Conservation (phyloP, 176 grass and related monocot genomes). For the Bromus sterilis region DNA sequence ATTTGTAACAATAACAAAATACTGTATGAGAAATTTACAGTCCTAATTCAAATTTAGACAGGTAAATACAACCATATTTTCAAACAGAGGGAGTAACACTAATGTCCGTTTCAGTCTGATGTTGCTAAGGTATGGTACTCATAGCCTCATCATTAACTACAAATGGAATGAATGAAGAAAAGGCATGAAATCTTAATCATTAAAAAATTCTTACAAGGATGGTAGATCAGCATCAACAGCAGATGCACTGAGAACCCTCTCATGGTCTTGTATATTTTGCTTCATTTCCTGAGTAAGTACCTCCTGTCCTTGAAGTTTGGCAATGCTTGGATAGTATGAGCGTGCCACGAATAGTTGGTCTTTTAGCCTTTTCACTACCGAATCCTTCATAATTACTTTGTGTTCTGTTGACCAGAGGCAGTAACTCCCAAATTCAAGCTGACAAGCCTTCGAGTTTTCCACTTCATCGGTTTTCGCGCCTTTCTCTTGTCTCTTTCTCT, state of each 20-base stretch:
- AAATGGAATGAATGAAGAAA: background rate
- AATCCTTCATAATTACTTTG: conserved; percentile 69
- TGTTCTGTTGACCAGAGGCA: conserved; percentile 88
- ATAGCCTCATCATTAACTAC: background rate
- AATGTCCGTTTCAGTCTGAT: background rate
- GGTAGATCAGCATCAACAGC: conserved; percentile 83
- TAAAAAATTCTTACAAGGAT: conserved; percentile 53
- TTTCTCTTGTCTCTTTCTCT: conserved; percentile 23
- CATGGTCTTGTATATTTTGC: conserved; percentile 76
- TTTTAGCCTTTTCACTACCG: conserved; percentile 51
- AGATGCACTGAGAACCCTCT: conserved; percentile 58
- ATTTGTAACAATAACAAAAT: background rate
- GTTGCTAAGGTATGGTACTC: background rate
- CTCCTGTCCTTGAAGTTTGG: conserved; percentile 57
- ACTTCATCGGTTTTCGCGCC: conserved; percentile 39
- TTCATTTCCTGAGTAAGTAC: conserved; percentile 51
- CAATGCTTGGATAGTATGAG: conserved; percentile 70
- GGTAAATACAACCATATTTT: background rate
- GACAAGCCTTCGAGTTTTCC: conserved; percentile 47
- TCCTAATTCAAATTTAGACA: background rate
- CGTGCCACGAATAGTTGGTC: conserved; percentile 76
- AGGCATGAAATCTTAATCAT: background rate
- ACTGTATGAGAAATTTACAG: background rate
- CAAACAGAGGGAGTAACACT: background rate
- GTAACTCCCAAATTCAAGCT: conserved; percentile 92